Evolutionary conservation across 2,329 filamentous ascomycete species (phyloP).

Genomic region (Nannizziopsis barbatae): DNA sequence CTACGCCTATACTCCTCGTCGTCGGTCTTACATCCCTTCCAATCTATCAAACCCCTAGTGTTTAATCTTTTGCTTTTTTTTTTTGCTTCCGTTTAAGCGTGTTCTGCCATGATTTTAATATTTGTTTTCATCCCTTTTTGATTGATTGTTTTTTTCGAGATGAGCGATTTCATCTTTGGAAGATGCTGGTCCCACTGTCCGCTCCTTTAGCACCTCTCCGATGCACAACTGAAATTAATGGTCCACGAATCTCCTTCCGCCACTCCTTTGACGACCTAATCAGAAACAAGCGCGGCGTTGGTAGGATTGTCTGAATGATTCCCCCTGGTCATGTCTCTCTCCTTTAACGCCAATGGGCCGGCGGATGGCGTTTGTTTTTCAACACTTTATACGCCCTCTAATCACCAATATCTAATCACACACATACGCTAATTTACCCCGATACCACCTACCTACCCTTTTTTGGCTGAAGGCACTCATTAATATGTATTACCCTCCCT

Average conservation of each 20-base stretch:
- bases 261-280: slow-evolving; percentile 23
- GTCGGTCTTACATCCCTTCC: no score
- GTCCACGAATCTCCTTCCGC: slow-evolving; percentile 23
- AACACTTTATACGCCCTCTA: not conserved
- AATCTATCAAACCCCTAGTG: not conserved
- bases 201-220: slow-evolving; percentile 17
- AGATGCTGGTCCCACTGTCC: slow-evolving; percentile 18
- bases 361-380: slow-evolving; percentile 1
- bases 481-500: not conserved
- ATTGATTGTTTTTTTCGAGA: no score
- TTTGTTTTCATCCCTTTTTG: not conserved
- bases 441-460: not conserved
- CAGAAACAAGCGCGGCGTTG: slow-evolving; percentile 19
- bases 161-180: slow-evolving; percentile 11
- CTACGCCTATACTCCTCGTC: no score
- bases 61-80: not conserved
- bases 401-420: not conserved
- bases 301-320: slow-evolving; percentile 11
- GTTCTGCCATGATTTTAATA: not conserved
- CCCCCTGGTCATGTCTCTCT: slow-evolving; percentile 16
- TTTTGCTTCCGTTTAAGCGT: not conserved
- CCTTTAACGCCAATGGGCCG: slow-evolving; percentile 7
- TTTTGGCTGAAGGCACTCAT: slow-evolving; percentile 2
- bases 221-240: slow-evolving; percentile 14
- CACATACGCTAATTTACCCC: not conserved